phyloP scores from a whole-genome alignment of 1,284 basidiomycete species.

The Papiliotrema laurentii region DNA sequence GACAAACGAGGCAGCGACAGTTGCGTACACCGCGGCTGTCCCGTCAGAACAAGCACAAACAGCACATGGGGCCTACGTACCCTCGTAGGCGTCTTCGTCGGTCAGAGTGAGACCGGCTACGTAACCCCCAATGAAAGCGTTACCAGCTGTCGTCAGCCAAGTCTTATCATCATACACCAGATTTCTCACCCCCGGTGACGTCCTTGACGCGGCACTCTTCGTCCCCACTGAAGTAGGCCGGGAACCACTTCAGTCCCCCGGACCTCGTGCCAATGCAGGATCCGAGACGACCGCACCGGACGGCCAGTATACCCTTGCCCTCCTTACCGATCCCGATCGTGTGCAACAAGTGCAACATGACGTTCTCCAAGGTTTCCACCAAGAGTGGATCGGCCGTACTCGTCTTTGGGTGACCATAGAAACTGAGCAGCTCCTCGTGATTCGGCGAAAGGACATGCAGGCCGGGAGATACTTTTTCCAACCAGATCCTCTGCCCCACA shows the following conservation, averaged over 20 bases:
- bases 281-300: constrained; percentile 40
- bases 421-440: constrained; percentile 38
- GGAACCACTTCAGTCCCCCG: constrained; percentile 32
- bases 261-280: constrained; percentile 32
- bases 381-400: constrained; percentile 10
- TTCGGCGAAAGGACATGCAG: constrained; percentile 40
- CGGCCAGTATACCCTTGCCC: constrained; percentile 28
- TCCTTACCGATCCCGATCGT: constrained; percentile 24
- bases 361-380: constrained; percentile 14
- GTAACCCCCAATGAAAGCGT: constrained; percentile 42
- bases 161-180: background rate
- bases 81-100: constrained; percentile 32
- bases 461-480: constrained; percentile 21
- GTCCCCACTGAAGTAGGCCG: constrained; percentile 26
- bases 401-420: constrained; percentile 20
- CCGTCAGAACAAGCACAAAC: background rate
- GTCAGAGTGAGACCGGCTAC: constrained; percentile 32
- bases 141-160: constrained; percentile 25
- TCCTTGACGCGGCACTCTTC: constrained; percentile 25
- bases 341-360: constrained; percentile 25
- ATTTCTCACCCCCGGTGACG: constrained; percentile 36
- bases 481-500: constrained; percentile 21
- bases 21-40: constrained; percentile 32
- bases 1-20: constrained; percentile 40
- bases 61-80: constrained; percentile 9